These are phyloP conservation scores for Bassia scoparia DNA, from an alignment of 148 eudicot genomes.

Conservation along the genomic window DNA sequence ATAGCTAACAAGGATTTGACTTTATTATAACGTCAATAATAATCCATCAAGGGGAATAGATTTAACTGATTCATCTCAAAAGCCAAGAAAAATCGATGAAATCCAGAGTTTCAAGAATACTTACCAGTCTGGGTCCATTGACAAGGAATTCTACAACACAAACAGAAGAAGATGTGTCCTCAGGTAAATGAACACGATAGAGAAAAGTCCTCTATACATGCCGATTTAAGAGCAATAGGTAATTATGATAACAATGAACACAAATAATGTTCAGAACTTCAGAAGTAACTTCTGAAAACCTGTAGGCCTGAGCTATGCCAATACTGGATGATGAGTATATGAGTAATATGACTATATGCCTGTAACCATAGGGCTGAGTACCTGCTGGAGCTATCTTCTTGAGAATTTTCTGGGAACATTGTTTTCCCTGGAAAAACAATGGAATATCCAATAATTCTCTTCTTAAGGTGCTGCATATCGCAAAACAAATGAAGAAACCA, in stretches of 20 bases:
- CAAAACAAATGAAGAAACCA: constrained; percentile 46
- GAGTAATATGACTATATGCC: not conserved
- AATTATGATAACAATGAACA: not conserved
- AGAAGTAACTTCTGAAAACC: constrained; percentile 9
- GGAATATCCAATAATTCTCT: constrained; percentile 41
- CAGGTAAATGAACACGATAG: not conserved
- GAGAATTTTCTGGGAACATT: constrained; percentile 42
- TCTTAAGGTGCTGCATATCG: constrained; percentile 31
- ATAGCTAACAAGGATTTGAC: no score
- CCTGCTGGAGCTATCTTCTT: constrained; percentile 22
- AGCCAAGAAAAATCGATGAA: not conserved
- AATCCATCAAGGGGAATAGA: not conserved
- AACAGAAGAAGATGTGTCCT: not conserved
- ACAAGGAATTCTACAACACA: constrained; percentile 24
- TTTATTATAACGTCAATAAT: no score
- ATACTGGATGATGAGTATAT: no score
- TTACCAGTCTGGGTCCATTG: constrained; percentile 17
- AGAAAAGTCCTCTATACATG: not conserved
- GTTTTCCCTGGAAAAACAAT: constrained; percentile 42
- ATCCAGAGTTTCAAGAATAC: constrained; percentile 13
- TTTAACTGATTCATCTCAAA: not conserved
- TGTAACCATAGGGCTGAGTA: not conserved
- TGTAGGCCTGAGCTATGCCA: no score
- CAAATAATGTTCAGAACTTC: constrained; percentile 12
- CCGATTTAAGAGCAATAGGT: constrained; percentile 6